Conservation (phyloP, 371 early-diverging fungal genomes). For the Apophysomyces variabilis region DNA sequence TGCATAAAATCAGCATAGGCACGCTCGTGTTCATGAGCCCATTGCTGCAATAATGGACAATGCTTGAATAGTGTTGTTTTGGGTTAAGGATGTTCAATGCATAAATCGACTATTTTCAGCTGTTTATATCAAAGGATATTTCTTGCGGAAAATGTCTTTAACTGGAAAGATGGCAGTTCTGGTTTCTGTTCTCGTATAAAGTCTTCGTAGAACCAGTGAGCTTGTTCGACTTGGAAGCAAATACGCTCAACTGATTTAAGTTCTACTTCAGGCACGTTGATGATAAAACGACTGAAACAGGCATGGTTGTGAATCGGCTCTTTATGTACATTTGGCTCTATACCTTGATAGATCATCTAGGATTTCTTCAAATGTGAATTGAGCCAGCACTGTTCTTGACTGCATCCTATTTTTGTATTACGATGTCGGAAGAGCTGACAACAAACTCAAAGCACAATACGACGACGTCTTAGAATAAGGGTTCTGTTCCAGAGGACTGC, state of each 20-base stretch:
- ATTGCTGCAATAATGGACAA: constrained; percentile 87
- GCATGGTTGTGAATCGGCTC: background rate
- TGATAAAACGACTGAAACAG: constrained; percentile 89
- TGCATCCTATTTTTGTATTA: constrained; percentile 22
- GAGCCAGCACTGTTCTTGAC: constrained; percentile 61
- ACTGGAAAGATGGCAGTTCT: constrained; percentile 74
- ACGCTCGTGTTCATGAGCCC: constrained; percentile 85
- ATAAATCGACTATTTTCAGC: background rate
- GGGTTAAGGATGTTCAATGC: constrained; percentile 9
- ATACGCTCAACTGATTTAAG: constrained; percentile 89
- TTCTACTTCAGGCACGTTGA: constrained; percentile 96
- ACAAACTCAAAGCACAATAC: too few species aligned
- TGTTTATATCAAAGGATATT: constrained; percentile 57
- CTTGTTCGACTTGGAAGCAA: constrained; percentile 99
- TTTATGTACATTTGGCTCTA: background rate
- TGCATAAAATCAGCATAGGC: constrained; percentile 92
- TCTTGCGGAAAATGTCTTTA: constrained; percentile 83
- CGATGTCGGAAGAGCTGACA: background rate
- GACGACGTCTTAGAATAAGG: too few species aligned
- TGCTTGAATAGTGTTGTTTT: constrained; percentile 73
- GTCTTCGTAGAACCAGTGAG: constrained; percentile 99
- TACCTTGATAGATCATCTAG: constrained; percentile 88
- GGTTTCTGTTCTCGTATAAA: constrained; percentile 89
- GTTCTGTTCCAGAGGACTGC: background rate
- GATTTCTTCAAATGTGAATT: constrained; percentile 76